Conservation (phyloP, 805 yeast species). For the Blastobotrys robertii region DNA sequence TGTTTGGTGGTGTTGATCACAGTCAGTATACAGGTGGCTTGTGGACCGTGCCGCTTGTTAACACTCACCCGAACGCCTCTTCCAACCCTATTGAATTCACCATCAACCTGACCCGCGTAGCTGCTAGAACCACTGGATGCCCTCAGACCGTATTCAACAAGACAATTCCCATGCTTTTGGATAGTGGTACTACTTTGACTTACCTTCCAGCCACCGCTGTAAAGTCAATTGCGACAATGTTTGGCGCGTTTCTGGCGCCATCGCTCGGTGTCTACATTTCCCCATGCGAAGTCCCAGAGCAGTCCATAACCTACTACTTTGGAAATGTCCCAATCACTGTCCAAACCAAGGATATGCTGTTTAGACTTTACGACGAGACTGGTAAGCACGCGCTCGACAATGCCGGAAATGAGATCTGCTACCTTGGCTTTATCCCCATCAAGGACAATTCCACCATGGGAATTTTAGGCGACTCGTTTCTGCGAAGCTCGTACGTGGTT, state of each 20-base stretch:
- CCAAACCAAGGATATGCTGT: not conserved
- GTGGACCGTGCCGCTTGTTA: conserved; percentile 15
- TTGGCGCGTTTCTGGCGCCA: conserved; percentile 3
- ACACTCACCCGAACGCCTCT: not conserved
- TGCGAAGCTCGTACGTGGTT: conserved; percentile 44
- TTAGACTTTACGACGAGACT: not conserved
- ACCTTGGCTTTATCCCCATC: conserved; percentile 2
- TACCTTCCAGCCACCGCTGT: conserved; percentile 9
- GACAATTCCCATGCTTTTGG: conserved; percentile 9
- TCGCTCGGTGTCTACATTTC: conserved; percentile 1
- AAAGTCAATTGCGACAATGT: conserved; percentile 3
- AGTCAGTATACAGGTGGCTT: conserved; percentile 43
- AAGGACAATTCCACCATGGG: not conserved
- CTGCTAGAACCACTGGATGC: not conserved
- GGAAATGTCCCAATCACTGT: conserved; percentile 1
- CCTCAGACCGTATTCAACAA: not conserved
- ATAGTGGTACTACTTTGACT: conserved; percentile 15
- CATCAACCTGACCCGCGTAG: conserved; percentile 13
- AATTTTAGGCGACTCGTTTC: conserved; percentile 46
- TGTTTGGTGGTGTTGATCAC: conserved; percentile 66
- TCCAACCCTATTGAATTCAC: conserved; percentile 6
- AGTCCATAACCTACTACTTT: conserved; percentile 1
- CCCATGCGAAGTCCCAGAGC: not conserved
- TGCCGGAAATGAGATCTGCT: conserved; percentile 2
- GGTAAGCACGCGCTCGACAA: not conserved